These are phyloP conservation scores for Neolentinus lepideus DNA, from an alignment of 1,284 basidiomycete genomes.

Conservation along the genomic window DNA sequence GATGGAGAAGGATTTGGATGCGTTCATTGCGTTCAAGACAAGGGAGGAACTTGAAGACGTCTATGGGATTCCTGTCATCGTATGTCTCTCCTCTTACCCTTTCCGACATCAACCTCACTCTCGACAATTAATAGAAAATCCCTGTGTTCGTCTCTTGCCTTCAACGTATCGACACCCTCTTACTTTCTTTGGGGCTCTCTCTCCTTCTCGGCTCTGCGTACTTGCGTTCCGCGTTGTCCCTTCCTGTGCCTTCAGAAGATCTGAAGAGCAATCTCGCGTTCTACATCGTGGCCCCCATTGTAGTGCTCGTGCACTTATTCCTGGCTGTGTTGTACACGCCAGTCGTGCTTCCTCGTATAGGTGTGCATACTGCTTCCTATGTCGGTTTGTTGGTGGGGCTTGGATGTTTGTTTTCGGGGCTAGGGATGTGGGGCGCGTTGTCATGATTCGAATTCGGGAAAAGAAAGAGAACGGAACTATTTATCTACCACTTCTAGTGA, in stretches of 20 bases:
- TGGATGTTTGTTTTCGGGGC: conserved; percentile 57
- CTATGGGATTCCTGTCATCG: conserved; percentile 67
- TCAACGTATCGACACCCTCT: conserved; percentile 62
- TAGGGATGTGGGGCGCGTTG: conserved; percentile 60
- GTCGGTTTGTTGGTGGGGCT: conserved; percentile 54
- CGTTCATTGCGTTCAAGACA: conserved; percentile 50
- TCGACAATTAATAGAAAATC: conserved; percentile 41
- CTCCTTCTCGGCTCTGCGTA: conserved; percentile 60
- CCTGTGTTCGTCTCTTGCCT: conserved; percentile 70
- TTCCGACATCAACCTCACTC: not conserved
- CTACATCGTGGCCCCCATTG: conserved; percentile 37
- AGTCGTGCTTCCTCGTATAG: conserved; percentile 53
- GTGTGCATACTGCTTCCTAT: conserved; percentile 66
- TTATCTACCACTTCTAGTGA: too few relatives aligned
- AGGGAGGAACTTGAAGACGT: conserved; percentile 70
- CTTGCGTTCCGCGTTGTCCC: conserved; percentile 33
- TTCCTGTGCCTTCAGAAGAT: conserved; percentile 10
- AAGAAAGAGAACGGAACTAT: too few relatives aligned
- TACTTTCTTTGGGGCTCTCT: conserved; percentile 59
- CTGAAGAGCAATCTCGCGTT: conserved; percentile 28
- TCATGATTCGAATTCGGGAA: conserved; percentile 23
- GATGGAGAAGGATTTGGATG: conserved; percentile 57
- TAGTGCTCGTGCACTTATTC: conserved; percentile 40
- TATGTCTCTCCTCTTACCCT: conserved; percentile 27
- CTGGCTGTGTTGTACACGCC: conserved; percentile 56